These are phyloP conservation scores for Aurantiochytrium sp. DNA, from an alignment of 108 stramenopile genomes.

Conservation along the genomic window DNA sequence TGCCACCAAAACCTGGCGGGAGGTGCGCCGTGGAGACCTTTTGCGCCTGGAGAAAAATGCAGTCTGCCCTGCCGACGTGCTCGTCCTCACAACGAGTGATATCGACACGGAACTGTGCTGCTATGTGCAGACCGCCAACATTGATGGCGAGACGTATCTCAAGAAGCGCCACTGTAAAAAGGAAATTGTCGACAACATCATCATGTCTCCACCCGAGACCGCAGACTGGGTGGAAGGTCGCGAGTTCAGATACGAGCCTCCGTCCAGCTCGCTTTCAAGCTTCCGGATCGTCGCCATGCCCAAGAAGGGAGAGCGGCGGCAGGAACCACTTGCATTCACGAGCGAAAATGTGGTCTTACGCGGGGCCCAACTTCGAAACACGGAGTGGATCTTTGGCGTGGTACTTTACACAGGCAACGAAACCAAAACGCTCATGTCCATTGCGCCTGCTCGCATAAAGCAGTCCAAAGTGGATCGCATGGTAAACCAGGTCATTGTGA, in stretches of 20 bases:
- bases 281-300: background rate
- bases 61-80: conserved; percentile 82
- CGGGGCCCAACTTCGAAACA: conserved; percentile 85
- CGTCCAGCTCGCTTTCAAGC: background rate
- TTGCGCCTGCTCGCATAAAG: conserved; percentile 77
- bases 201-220: background rate
- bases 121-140: conserved; percentile 88
- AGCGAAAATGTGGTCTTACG: conserved; percentile 72
- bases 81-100: conserved; percentile 74
- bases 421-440: conserved; percentile 82
- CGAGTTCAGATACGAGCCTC: background rate
- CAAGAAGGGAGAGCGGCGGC: background rate
- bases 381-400: conserved; percentile 83
- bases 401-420: conserved; percentile 89
- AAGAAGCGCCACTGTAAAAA: conserved; percentile 40
- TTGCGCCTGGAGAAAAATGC: conserved; percentile 76
- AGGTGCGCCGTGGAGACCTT: conserved; percentile 77
- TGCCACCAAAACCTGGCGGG: conserved; percentile 11
- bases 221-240: background rate
- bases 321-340: background rate
- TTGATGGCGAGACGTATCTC: conserved; percentile 96
- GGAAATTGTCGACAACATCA: background rate
- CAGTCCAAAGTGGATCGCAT: conserved; percentile 73
- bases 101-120: conserved; percentile 50
- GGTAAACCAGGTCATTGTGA: conserved; percentile 44